Percentiles rank a stretch among this genome's conserved stretches.
Evolutionary conservation across 169 alveolate genomes (phyloP).

Genomic region (Condylostoma magnum): DNA sequence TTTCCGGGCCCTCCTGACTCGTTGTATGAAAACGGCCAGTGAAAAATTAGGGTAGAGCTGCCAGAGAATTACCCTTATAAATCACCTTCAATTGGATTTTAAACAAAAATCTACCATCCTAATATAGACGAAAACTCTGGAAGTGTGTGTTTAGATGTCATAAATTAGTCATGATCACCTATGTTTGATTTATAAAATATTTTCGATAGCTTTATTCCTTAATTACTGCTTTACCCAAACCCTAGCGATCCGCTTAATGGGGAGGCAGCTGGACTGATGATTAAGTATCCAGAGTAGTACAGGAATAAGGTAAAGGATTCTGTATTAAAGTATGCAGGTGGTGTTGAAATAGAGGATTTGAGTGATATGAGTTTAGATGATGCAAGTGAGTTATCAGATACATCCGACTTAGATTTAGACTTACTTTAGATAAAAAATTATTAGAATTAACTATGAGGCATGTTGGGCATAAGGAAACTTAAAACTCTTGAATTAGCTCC

Average conservation of each 20-base stretch:
- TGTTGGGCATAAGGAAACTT: too few species aligned
- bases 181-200: slow-evolving; percentile 94
- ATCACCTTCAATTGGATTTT: slow-evolving; percentile 96
- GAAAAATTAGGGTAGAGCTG: slow-evolving; percentile 84
- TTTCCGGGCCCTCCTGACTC: slow-evolving; percentile 79
- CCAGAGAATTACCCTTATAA: slow-evolving; percentile 98
- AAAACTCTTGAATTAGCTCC: too few species aligned
- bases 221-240: slow-evolving; percentile 94
- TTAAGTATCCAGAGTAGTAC: slow-evolving; percentile 85
- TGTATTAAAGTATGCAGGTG: neutral
- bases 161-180: slow-evolving; percentile 98
- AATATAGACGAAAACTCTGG: slow-evolving; percentile 97
- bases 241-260: slow-evolving; percentile 96
- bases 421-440: neutral
- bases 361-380: slow-evolving; percentile 18
- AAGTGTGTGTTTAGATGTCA: slow-evolving; percentile 95
- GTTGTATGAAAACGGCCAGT: slow-evolving; percentile 72
- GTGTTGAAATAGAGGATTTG: neutral
- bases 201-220: slow-evolving; percentile 95
- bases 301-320: slow-evolving; percentile 88
- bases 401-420: slow-evolving; percentile 17
- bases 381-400: slow-evolving; percentile 21
- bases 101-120: slow-evolving; percentile 92
- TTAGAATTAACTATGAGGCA: too few species aligned
- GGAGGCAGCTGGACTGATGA: slow-evolving; percentile 95